These are phyloP conservation scores for Rubia yunnanensis DNA, from an alignment of 257 asterid genomes.

Conservation along the genomic window DNA sequence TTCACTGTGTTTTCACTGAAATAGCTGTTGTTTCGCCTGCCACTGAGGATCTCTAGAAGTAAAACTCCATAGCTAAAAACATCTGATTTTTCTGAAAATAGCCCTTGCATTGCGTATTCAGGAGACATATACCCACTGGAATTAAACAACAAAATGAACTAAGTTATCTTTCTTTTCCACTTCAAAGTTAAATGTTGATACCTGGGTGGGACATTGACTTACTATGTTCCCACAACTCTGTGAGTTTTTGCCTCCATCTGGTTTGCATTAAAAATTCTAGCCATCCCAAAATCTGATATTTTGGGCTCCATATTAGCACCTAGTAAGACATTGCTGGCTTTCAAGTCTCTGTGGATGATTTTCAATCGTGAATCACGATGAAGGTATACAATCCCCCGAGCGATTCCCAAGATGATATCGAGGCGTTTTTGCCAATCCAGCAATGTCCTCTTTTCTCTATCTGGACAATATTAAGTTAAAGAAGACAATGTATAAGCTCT, in stretches of 20 bases:
- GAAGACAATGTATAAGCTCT: no score
- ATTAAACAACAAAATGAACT: not conserved
- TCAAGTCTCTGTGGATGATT: constrained; percentile 32
- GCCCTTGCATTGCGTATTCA: constrained; percentile 36
- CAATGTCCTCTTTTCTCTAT: constrained; percentile 13
- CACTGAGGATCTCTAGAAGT: constrained; percentile 22
- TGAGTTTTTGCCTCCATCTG: constrained; percentile 26
- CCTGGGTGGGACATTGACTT: not conserved
- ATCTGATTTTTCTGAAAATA: constrained; percentile 26
- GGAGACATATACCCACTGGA: constrained; percentile 40
- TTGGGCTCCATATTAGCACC: constrained; percentile 28
- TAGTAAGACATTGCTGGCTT: constrained; percentile 28
- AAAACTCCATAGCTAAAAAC: constrained; percentile 27
- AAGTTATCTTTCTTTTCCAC: not conserved
- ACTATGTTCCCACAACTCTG: constrained; percentile 32
- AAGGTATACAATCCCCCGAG: constrained; percentile 29
- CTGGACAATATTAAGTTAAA: constrained; percentile 3
- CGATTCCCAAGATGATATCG: constrained; percentile 21
- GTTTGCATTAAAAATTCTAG: constrained; percentile 24
- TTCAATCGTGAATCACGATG: constrained; percentile 28
- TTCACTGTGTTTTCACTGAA: constrained; percentile 3
- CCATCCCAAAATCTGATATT: constrained; percentile 38
- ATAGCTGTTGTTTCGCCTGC: constrained; percentile 19
- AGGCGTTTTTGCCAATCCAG: constrained; percentile 25
- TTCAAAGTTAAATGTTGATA: not conserved